Percentiles rank a stretch among this genome's conserved stretches.
These are phyloP conservation scores for Aspergillus pseudotamarii DNA, from an alignment of 2,329 filamentous ascomycete species.

Conservation along the genomic window DNA sequence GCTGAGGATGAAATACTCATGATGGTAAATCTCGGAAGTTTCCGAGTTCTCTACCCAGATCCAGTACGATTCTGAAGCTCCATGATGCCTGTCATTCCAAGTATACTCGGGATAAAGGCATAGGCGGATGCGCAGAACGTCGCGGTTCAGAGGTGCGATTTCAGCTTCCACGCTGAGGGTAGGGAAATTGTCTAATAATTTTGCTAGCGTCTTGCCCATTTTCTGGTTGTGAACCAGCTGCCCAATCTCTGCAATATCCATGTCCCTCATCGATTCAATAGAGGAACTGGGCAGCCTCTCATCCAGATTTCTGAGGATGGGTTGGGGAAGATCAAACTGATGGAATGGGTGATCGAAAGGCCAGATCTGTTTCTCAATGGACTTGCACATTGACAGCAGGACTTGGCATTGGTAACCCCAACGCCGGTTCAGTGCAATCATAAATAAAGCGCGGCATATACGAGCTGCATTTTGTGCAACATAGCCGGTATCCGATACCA, in stretches of 20 bases:
- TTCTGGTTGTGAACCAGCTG: conserved; percentile 85
- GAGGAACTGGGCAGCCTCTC: conserved; percentile 72
- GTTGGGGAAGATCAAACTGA: conserved; percentile 87
- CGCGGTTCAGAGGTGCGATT: conserved; percentile 91
- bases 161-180: conserved; percentile 89
- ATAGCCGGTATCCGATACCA: conserved; percentile 90
- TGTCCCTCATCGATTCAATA: conserved; percentile 84
- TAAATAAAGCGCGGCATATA: conserved; percentile 92
- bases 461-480: conserved; percentile 93
- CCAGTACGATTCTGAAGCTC: conserved; percentile 94
- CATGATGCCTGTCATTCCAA: conserved; percentile 94
- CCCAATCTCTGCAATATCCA: conserved; percentile 90
- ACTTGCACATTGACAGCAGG: conserved; percentile 88
- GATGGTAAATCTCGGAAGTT: conserved; percentile 95
- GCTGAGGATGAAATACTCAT: conserved; percentile 93
- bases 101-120: conserved; percentile 84
- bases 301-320: conserved; percentile 82
- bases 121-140: conserved; percentile 89
- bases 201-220: conserved; percentile 80
- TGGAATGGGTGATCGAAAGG: conserved; percentile 91
- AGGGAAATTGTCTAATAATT: conserved; percentile 85
- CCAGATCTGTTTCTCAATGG: conserved; percentile 96
- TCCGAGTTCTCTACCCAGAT: conserved; percentile 99
- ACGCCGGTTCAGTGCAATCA: conserved; percentile 91
- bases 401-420: conserved; percentile 97